phyloP scores from a whole-genome alignment of 805 yeast genomes.

The Brettanomyces bruxellensis region DNA sequence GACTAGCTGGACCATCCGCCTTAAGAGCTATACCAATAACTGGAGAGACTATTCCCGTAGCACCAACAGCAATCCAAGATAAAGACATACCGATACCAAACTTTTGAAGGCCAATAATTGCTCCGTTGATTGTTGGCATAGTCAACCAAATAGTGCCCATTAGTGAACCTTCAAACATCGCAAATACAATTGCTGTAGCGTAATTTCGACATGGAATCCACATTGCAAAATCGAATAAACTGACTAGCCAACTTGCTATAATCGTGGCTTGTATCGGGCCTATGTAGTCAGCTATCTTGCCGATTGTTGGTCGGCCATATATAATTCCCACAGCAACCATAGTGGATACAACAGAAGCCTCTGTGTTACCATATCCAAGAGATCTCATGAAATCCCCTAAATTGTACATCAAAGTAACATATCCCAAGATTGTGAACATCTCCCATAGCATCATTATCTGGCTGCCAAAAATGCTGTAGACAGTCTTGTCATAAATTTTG shows the following conservation, averaged over 20 bases:
- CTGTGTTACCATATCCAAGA: slow-evolving; percentile 43
- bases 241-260: slow-evolving; percentile 29
- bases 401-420: slow-evolving; percentile 49
- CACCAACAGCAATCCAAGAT: slow-evolving; percentile 42
- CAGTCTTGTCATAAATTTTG: slow-evolving; percentile 31
- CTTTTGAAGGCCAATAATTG: slow-evolving; percentile 45
- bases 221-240: slow-evolving; percentile 36
- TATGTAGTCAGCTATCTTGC: slow-evolving; percentile 37
- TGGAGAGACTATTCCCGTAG: slow-evolving; percentile 47
- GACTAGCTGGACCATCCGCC: slow-evolving; percentile 24
- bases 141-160: slow-evolving; percentile 60
- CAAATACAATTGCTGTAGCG: slow-evolving; percentile 46
- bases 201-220: slow-evolving; percentile 51
- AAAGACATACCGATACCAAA: slow-evolving; percentile 40
- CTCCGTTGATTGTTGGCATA: slow-evolving; percentile 39
- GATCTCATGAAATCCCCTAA: slow-evolving; percentile 53
- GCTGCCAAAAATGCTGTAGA: slow-evolving; percentile 30
- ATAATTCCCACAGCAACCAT: slow-evolving; percentile 51
- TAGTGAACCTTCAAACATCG: slow-evolving; percentile 41
- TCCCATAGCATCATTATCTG: slow-evolving; percentile 28
- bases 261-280: slow-evolving; percentile 44
- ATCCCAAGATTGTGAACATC: slow-evolving; percentile 47
- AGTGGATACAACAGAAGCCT: slow-evolving; percentile 52
- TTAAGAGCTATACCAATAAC: slow-evolving; percentile 49
- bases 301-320: slow-evolving; percentile 48